A percentile compares a stretch with the other conserved stretches of the same genome.
Evolutionary conservation across 2,329 filamentous ascomycete species (phyloP).

Genomic region (Diaporthe velutina): DNA sequence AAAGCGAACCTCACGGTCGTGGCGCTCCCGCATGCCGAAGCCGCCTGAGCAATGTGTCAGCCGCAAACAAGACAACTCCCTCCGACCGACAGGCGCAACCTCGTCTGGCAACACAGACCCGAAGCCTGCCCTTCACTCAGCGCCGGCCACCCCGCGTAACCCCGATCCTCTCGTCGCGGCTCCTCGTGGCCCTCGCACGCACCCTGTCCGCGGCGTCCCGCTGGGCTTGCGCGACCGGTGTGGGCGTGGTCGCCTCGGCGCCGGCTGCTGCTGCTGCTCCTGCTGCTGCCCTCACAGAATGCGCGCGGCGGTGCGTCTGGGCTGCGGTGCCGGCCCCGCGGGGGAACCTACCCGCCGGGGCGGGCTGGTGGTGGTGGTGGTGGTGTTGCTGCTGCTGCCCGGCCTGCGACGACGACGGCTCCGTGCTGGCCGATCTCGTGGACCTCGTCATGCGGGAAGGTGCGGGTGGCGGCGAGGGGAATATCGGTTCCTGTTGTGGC

Average conservation of each 20-base stretch:
- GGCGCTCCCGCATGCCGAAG: not conserved
- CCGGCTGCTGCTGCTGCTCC: not conserved
- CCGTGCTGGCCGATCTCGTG: conserved; percentile 34
- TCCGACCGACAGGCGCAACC: not conserved
- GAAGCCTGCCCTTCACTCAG: conserved; percentile 24
- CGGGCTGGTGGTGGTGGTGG: not conserved
- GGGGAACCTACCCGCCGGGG: conserved; percentile 7
- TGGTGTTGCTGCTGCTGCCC: not conserved
- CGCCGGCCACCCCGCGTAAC: conserved; percentile 42
- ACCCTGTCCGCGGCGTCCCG: conserved; percentile 22
- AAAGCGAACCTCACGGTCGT: not conserved
- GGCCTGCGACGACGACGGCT: conserved; percentile 8
- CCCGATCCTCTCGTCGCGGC: conserved; percentile 49
- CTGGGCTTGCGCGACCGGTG: conserved; percentile 29
- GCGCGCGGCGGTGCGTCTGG: conserved; percentile 22
- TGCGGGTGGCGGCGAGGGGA: conserved; percentile 27
- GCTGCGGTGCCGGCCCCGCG: conserved; percentile 1
- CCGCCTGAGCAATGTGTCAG: not conserved
- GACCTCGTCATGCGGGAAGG: conserved; percentile 38
- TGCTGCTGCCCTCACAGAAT: not conserved
- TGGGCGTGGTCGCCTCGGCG: conserved; percentile 37
- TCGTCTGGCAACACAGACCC: not conserved
- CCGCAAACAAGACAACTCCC: not conserved
- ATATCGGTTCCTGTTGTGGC: not conserved
- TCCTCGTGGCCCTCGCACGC: conserved; percentile 44